Percentiles rank a stretch among this genome's conserved stretches.
Evolutionary conservation across 1,139 yeast genomes (phyloP).

Genomic region (Debaryomycetaceae sp.): DNA sequence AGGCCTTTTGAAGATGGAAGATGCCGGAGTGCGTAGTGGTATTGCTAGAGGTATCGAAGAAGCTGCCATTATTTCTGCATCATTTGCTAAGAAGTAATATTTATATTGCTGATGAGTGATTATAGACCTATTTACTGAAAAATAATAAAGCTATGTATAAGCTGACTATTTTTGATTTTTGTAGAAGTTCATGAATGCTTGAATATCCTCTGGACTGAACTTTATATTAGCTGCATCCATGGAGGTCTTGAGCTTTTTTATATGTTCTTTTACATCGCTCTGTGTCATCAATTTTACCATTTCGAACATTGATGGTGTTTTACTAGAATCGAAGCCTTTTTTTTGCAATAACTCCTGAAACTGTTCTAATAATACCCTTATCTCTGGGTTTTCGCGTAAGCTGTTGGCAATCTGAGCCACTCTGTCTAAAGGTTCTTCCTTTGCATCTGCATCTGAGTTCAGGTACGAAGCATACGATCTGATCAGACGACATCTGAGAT

Average conservation of each 20-base stretch:
- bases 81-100: constrained; percentile 58
- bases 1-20: constrained; percentile 90
- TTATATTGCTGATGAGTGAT: not conserved
- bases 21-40: constrained; percentile 81
- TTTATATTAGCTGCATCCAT: constrained; percentile 32
- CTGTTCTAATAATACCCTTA: constrained; percentile 24
- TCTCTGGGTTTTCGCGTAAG: constrained; percentile 26
- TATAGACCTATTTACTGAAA: constrained; percentile 1
- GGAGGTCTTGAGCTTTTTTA: constrained; percentile 27
- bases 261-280: constrained; percentile 31
- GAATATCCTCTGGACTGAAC: constrained; percentile 33
- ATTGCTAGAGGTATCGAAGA: constrained; percentile 88
- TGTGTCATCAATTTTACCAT: constrained; percentile 38
- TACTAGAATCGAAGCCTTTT: constrained; percentile 32
- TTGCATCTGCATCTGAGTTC: constrained; percentile 6
- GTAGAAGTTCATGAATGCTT: constrained; percentile 24
- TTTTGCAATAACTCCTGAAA: constrained; percentile 30
- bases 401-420: constrained; percentile 16
- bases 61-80: constrained; percentile 80
- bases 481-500: not conserved
- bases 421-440: constrained; percentile 13
- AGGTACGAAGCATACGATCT: constrained; percentile 9
- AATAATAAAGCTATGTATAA: no score
- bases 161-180: constrained; percentile 2
- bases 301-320: constrained; percentile 34